These are phyloP conservation scores for Collybia sordida DNA, from an alignment of 768 basidiomycete genomes.

Conservation along the genomic window DNA sequence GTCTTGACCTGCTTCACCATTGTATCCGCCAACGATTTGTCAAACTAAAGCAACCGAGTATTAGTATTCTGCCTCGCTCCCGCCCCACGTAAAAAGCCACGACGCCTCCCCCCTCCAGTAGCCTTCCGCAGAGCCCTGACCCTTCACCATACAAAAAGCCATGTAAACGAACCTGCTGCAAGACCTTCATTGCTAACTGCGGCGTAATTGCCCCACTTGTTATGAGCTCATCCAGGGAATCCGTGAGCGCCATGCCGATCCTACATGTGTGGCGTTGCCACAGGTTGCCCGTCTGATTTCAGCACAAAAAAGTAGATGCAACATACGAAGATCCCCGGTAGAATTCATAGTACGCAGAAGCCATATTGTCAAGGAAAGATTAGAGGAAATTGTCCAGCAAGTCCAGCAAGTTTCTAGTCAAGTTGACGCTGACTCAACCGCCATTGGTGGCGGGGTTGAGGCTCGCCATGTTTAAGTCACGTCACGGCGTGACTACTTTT, in stretches of 20 bases:
- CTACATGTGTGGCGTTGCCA: constrained; percentile 38
- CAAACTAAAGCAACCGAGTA: constrained; percentile 61
- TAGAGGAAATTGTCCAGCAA: constrained; percentile 7
- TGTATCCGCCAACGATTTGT: constrained; percentile 91
- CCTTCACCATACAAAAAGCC: neutral
- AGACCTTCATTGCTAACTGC: constrained; percentile 97
- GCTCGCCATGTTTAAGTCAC: constrained; percentile 4
- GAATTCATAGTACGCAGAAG: constrained; percentile 88
- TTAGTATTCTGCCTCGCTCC: neutral
- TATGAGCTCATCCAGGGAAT: constrained; percentile 98
- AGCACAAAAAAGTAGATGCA: constrained; percentile 3
- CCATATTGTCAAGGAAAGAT: constrained; percentile 42
- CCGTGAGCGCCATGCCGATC: constrained; percentile 95
- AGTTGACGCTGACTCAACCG: constrained; percentile 7
- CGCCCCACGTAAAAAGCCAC: too few relatives aligned
- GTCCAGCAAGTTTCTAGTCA: constrained; percentile 10
- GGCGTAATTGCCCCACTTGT: constrained; percentile 96
- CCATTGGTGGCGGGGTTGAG: neutral
- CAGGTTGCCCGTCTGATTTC: neutral
- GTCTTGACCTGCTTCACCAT: constrained; percentile 93
- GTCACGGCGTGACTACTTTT: constrained; percentile 4
- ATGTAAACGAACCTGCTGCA: constrained; percentile 74
- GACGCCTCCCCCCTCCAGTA: neutral
- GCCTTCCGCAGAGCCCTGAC: neutral
- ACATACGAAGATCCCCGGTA: constrained; percentile 90